A percentile compares a stretch with the other conserved stretches of the same genome.
Evolutionary conservation across 495 filamentous ascomycete genomes (phyloP).

Genomic region (Letharia columbiana): DNA sequence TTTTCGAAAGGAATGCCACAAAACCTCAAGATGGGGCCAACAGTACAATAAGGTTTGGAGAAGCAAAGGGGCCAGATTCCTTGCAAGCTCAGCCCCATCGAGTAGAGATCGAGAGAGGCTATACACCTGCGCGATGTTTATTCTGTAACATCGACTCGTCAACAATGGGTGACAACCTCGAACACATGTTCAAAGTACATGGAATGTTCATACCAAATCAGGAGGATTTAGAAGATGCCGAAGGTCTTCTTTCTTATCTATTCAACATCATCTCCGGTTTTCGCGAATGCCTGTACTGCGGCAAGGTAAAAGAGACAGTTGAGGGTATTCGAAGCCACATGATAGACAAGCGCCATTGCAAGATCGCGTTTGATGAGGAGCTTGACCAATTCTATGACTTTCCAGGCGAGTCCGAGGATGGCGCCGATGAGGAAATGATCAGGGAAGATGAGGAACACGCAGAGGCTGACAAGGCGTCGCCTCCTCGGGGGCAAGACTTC

Average conservation of each 20-base stretch:
- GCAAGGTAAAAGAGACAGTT: conserved; percentile 61
- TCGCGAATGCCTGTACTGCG: conserved; percentile 76
- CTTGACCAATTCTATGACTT: conserved; percentile 97
- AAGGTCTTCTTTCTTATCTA: conserved; percentile 67
- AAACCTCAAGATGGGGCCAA: background rate
- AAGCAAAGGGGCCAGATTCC: background rate
- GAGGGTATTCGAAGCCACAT: conserved; percentile 84
- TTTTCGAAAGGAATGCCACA: conserved; percentile 86
- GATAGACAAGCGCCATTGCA: conserved; percentile 91
- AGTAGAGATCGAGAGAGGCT: background rate
- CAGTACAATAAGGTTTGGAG: background rate
- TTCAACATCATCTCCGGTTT: conserved; percentile 58
- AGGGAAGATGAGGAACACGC: background rate
- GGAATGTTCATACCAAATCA: conserved; percentile 93
- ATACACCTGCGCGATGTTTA: background rate
- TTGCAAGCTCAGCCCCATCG: too few species aligned
- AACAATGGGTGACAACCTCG: conserved; percentile 53
- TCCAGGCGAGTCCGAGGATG: conserved; percentile 54
- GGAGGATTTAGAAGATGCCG: conserved; percentile 65
- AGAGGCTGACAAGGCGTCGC: background rate
- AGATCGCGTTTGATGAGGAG: conserved; percentile 82
- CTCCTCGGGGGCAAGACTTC: background rate
- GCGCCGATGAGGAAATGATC: background rate
- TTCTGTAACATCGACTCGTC: conserved; percentile 47
- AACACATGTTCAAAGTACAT: conserved; percentile 85